Base-by-base conservation (phyloP, 345 rosid genomes). In the Rubroshorea leprosula region DNA sequence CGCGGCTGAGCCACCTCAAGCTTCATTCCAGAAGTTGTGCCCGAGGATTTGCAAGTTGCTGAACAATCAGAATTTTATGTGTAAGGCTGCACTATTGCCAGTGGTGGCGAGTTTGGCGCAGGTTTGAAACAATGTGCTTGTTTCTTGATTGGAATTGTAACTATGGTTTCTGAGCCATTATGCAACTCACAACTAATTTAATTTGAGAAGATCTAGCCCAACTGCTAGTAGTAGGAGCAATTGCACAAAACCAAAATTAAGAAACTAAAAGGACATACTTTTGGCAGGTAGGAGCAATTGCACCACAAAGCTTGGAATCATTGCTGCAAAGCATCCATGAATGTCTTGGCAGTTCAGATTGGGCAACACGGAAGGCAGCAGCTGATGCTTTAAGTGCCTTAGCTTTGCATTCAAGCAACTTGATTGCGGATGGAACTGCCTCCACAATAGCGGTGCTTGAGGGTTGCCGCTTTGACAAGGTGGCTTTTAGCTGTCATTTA, bases 331-430 rank as follows among this genome's bases (percentile, higher is more conserved):
- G 80, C 64, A 87, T 90, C 58, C 92, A 84, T 62, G 96, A 84
- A 17, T 90, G 95, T 75, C 86, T 94, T 57, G 83, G 90, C 49
- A 94, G 89, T 79, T 62, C 96, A 61, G 99, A 94, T 76, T 94
- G 97, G 99, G 90, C 78, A 5, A 87, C 96, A 23, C 90, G 99
- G 11, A 94, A 94, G 72, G 97, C 99, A 62, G 95, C 97, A 55
- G 87, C 96, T 61, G 99, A 94, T 74, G 71, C 90, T 49, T 72
- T 94, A 70, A 79, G 45, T 74, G 70, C 90, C 62, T 53, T 94
- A 62, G 99, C 89, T 24, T 66, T 78, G 67, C 90, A 90, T 78
- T 94, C 97, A 58, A 85, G 83, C 64, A 43, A 65, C 73, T 72
- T 90, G 74, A 63, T 87, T 29, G 63, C 81, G 48, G 97, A 87